Evolutionary conservation across 2,329 filamentous ascomycete genomes (phyloP).

Genomic region (Ascochyta pisi): DNA sequence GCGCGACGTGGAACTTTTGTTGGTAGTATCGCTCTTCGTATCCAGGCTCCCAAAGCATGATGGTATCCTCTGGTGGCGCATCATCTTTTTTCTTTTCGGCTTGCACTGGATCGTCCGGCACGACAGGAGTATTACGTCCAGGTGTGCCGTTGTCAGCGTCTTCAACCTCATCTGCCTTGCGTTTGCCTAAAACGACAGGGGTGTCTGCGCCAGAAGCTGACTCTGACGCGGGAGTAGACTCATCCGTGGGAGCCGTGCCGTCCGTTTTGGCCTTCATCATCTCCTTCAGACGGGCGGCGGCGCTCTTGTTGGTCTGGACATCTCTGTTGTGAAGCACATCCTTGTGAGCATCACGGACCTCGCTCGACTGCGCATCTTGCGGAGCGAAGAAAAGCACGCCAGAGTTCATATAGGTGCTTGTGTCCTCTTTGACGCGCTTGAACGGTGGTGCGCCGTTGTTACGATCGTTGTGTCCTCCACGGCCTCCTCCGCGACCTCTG

Average conservation of each 20-base stretch:
- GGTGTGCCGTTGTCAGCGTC: slow-evolving; percentile 66
- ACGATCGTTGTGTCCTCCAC: slow-evolving; percentile 40
- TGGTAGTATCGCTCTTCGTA: slow-evolving; percentile 97
- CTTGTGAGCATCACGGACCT: slow-evolving; percentile 70
- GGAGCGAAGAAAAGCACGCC: slow-evolving; percentile 48
- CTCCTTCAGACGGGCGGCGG: slow-evolving; percentile 79
- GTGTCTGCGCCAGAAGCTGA: slow-evolving; percentile 43
- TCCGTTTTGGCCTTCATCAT: slow-evolving; percentile 66
- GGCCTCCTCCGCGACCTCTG: slow-evolving; percentile 34
- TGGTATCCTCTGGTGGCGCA: slow-evolving; percentile 76
- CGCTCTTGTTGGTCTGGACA: slow-evolving; percentile 83
- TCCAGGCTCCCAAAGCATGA: slow-evolving; percentile 92
- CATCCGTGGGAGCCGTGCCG: slow-evolving; percentile 32
- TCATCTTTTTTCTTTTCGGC: slow-evolving; percentile 54
- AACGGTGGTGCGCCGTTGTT: slow-evolving; percentile 30
- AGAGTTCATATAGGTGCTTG: slow-evolving; percentile 43
- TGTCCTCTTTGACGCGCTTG: slow-evolving; percentile 46
- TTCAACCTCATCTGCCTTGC: slow-evolving; percentile 76
- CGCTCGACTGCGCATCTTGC: slow-evolving; percentile 46
- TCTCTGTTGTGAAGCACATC: slow-evolving; percentile 86
- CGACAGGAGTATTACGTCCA: slow-evolving; percentile 63
- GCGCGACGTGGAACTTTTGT: slow-evolving; percentile 88
- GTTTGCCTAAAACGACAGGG: slow-evolving; percentile 69
- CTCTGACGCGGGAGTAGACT: slow-evolving; percentile 33
- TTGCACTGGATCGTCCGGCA: slow-evolving; percentile 54